Percentiles rank a stretch among this genome's conserved stretches.
Conservation (phyloP, 2,329 filamentous ascomycete genomes). For the Stemphylium lycopersici region DNA sequence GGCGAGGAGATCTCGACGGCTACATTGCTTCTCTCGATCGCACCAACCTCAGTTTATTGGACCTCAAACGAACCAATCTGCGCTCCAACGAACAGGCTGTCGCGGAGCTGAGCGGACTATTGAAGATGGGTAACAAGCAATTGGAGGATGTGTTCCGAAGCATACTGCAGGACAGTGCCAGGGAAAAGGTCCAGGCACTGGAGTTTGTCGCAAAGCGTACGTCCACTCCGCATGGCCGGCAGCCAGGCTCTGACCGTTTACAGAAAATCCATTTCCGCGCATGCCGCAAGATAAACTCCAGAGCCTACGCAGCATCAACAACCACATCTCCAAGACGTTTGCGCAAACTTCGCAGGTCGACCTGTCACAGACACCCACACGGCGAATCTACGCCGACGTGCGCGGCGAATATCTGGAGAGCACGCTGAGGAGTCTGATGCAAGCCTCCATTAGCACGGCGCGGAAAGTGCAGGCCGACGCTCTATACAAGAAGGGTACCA, state of each 20-base stretch:
- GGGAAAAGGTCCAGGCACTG: slow-evolving; percentile 78
- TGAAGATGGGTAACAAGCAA: slow-evolving; percentile 80
- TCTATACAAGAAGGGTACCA: slow-evolving; percentile 85
- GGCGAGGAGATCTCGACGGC: slow-evolving; percentile 75
- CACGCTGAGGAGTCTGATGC: slow-evolving; percentile 83
- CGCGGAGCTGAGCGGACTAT: slow-evolving; percentile 75
- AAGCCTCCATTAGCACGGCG: slow-evolving; percentile 80
- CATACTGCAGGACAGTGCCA: slow-evolving; percentile 77
- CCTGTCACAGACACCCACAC: slow-evolving; percentile 68
- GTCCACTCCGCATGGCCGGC: not conserved
- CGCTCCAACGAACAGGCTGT: slow-evolving; percentile 91
- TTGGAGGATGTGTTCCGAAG: slow-evolving; percentile 84
- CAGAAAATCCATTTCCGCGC: slow-evolving; percentile 76
- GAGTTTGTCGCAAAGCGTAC: slow-evolving; percentile 90
- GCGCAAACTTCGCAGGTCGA: slow-evolving; percentile 55
- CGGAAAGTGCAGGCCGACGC: slow-evolving; percentile 75
- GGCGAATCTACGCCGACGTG: slow-evolving; percentile 83
- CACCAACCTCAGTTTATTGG: slow-evolving; percentile 79
- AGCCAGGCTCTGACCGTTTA: slow-evolving; percentile 17
- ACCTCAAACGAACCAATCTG: slow-evolving; percentile 89
- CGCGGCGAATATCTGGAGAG: slow-evolving; percentile 84
- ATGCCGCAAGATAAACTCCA: slow-evolving; percentile 77
- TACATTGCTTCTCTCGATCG: slow-evolving; percentile 91
- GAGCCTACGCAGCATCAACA: slow-evolving; percentile 79
- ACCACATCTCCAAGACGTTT: slow-evolving; percentile 70